Base-by-base conservation (phyloP, 129 eudicot genomes). In the Pulicaria dysenterica region DNA sequence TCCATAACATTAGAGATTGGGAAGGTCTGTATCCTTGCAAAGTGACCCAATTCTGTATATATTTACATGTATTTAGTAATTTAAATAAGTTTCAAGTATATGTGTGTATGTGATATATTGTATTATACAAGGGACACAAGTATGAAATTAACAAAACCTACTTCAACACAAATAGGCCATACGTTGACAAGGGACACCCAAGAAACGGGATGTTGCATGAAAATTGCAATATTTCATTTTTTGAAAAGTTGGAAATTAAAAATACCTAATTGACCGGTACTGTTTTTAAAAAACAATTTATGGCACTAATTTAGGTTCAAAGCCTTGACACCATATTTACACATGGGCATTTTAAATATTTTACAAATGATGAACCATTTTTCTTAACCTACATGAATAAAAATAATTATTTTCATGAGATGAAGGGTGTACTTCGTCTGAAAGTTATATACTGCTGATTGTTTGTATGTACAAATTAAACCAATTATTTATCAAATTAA, bases 1-100 rank as follows among this genome's bases (percentile, higher is more conserved):
- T 94, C 98, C 97, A 94, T 31, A 94, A 69, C 99, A 94, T 90
- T 82, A 94, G 44, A 31, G 97, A 93, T 79, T 94, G 99, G 72
- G 83, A 82, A 73, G 99, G 96, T 82, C 99, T 90, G 36, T 82
- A 94, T 61, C 98, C 98, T 74, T 84, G 85, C 3, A 88, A 85
- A 36, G 73, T 80, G 41, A 88, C 96, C 97, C 97, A 94, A 56
- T 62, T 86, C 97, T 94, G 91, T 83, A 34, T 17, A 50, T 66
- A 58, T 40, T 47, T 24, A 63, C 80, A 81, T 15, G 38, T 5
- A 17, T 45, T 43, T 44, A 65, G 72, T 73, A 48, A 13, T 53
- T 54, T 41, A 8, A 31, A 58, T 61, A 53, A 47, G 34, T 16
- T 38, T n/a, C 64, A 43, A 15, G 31, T 24, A 24, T 24, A 24